Conservation (phyloP, 768 basidiomycete species). For the Dacryopinax primogenitus region DNA sequence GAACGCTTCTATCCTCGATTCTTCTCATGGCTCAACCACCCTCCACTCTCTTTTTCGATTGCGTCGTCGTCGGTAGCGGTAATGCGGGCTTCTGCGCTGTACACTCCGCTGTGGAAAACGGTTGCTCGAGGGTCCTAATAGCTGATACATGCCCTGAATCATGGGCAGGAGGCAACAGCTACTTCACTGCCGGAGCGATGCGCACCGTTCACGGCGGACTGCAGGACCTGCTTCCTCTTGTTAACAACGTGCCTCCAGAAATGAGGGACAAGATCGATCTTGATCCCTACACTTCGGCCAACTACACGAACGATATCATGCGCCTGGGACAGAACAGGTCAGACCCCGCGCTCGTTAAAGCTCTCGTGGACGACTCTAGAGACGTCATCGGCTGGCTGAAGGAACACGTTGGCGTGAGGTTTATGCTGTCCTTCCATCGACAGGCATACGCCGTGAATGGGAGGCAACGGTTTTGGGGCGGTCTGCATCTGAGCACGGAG, state of each 20-base stretch:
- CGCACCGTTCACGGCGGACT: slow-evolving; percentile 52
- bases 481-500: slow-evolving; percentile 47
- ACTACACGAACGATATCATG: slow-evolving; percentile 48
- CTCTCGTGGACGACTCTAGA: slow-evolving; percentile 44
- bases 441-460: slow-evolving; percentile 56
- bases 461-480: slow-evolving; percentile 57
- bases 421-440: slow-evolving; percentile 47
- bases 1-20: too few relatives aligned
- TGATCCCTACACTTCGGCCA: slow-evolving; percentile 41
- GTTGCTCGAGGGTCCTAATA: slow-evolving; percentile 46
- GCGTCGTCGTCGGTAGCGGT: slow-evolving; percentile 52
- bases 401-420: slow-evolving; percentile 38
- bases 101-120: slow-evolving; percentile 44
- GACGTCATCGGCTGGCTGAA: slow-evolving; percentile 48
- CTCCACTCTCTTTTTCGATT: slow-evolving; percentile 28
- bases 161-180: slow-evolving; percentile 60
- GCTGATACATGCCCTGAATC: slow-evolving; percentile 51
- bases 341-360: slow-evolving; percentile 37
- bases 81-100: slow-evolving; percentile 58
- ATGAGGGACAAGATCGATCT: slow-evolving; percentile 39
- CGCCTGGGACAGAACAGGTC: slow-evolving; percentile 42
- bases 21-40: background rate
- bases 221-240: slow-evolving; percentile 44
- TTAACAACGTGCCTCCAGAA: slow-evolving; percentile 36
- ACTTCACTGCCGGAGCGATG: slow-evolving; percentile 58